phyloP scores from a whole-genome alignment of 1,284 basidiomycete genomes.

The Coniferiporia sulphurascens region DNA sequence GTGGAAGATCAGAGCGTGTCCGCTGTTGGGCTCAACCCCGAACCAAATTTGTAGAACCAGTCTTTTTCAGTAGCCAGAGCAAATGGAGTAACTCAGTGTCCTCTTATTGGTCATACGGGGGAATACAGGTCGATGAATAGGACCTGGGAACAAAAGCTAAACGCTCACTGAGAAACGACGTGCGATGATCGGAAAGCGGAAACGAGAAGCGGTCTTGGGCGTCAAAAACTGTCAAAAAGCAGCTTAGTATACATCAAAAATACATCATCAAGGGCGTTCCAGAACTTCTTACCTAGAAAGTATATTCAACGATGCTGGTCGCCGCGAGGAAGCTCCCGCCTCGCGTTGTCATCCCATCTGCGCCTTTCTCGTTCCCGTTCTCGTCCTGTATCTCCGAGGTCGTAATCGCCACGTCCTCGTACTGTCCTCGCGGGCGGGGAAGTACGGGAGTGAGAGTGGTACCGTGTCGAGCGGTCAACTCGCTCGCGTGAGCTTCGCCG shows the following conservation, averaged over 20 bases:
- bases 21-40: too few relatives aligned
- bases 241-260: not conserved
- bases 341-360: slow-evolving; percentile 8
- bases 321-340: slow-evolving; percentile 1
- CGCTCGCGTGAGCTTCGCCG: slow-evolving; percentile 7
- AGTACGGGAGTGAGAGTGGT: not conserved
- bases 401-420: not conserved
- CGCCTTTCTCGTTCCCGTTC: slow-evolving; percentile 12
- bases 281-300: not conserved
- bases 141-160: not conserved
- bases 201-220: too few relatives aligned
- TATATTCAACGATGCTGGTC: not conserved
- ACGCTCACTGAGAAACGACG: not conserved
- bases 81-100: not conserved
- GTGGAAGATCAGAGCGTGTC: too few relatives aligned
- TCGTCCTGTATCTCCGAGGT: not conserved
- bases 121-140: not conserved
- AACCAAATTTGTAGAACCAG: too few relatives aligned
- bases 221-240: not conserved
- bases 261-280: not conserved
- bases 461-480: not conserved
- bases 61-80: too few relatives aligned
- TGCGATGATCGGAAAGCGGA: not conserved
- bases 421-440: slow-evolving; percentile 1
- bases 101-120: not conserved